Conservation (phyloP, 495 filamentous ascomycete species). For the Penicillium odoratum region DNA sequence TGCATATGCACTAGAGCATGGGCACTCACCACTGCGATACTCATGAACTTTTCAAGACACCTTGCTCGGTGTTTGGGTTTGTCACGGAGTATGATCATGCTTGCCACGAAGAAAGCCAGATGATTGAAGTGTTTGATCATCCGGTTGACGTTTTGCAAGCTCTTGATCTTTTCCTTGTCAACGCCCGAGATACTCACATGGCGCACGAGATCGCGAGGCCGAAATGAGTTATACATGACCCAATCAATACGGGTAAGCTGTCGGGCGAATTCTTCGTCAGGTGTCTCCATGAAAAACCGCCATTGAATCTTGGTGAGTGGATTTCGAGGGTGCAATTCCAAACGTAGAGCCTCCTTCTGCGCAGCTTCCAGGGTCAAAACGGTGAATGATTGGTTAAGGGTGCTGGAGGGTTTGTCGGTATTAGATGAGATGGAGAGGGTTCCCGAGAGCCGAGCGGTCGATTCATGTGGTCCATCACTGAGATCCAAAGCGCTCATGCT, state of each 20-base stretch:
- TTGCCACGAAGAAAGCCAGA: conserved; percentile 85
- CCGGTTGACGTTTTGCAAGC: conserved; percentile 81
- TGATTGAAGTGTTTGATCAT: conserved; percentile 98
- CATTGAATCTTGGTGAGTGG: conserved; percentile 76
- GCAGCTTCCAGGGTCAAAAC: conserved; percentile 65
- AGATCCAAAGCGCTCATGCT: conserved; percentile 46
- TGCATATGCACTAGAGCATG: background rate
- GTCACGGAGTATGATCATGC: conserved; percentile 88
- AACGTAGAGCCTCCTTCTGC: conserved; percentile 65
- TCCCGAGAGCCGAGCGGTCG: conserved; percentile 42
- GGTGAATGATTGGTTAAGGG: conserved; percentile 47
- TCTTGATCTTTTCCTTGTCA: conserved; percentile 72
- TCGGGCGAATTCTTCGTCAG: conserved; percentile 79
- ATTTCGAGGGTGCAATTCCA: conserved; percentile 60
- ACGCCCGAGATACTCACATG: conserved; percentile 76
- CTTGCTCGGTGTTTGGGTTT: conserved; percentile 93
- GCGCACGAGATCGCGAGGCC: conserved; percentile 89
- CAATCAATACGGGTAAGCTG: conserved; percentile 96
- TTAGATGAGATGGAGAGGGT: conserved; percentile 44
- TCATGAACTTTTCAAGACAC: conserved; percentile 93
- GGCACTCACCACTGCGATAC: conserved; percentile 59
- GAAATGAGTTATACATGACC: conserved; percentile 95
- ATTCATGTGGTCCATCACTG: conserved; percentile 41
- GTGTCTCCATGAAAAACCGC: conserved; percentile 76
- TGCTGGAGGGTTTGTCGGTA: conserved; percentile 40